These are phyloP conservation scores for Melaleuca alternifolia DNA, from an alignment of 345 rosid species.

Conservation along the genomic window DNA sequence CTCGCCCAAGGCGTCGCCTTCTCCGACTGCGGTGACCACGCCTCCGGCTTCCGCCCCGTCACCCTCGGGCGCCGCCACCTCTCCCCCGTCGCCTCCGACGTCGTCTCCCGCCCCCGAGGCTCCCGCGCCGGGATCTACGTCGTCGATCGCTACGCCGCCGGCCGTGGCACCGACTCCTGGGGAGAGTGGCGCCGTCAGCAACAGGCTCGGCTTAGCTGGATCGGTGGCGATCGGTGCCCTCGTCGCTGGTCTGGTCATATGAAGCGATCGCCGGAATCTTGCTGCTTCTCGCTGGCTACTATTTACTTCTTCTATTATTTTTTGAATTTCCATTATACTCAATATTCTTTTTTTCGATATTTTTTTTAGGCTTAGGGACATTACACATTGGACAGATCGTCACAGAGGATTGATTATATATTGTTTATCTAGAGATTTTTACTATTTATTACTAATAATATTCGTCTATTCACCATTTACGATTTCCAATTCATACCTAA, in stretches of 20 bases:
- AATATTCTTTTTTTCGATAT: not conserved
- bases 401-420: not conserved
- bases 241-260: slow-evolving; percentile 7
- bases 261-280: not conserved
- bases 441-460: accelerated
- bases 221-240: slow-evolving; percentile 1
- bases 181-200: slow-evolving; percentile 1
- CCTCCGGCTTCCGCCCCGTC: slow-evolving; percentile 10
- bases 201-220: not conserved
- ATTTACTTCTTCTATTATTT: not conserved
- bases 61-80: not conserved
- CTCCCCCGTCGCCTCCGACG: slow-evolving; percentile 2
- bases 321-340: not conserved
- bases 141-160: slow-evolving; percentile 7
- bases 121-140: not conserved
- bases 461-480: accelerated
- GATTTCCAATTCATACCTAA: accelerated
- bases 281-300: not conserved
- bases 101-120: not conserved
- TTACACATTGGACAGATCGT: not conserved
- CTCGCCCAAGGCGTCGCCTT: slow-evolving; percentile 4
- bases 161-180: slow-evolving; percentile 7
- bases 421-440: not conserved
- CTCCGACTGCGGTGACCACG: not conserved
- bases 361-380: not conserved